These are phyloP conservation scores for Rhodotorula sp. DNA, from an alignment of 1,284 basidiomycete species.

Conservation along the genomic window DNA sequence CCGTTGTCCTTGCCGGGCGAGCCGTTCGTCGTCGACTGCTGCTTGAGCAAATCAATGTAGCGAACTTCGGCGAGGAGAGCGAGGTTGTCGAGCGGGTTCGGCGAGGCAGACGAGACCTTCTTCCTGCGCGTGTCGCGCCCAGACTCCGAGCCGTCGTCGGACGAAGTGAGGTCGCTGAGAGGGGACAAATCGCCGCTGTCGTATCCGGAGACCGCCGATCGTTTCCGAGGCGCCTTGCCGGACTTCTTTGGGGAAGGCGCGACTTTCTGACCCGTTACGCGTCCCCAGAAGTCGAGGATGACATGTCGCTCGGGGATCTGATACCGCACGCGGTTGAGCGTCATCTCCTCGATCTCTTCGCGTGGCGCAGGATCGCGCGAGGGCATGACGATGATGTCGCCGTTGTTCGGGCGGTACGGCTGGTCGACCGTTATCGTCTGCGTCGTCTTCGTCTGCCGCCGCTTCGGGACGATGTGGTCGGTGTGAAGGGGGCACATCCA, in stretches of 20 bases:
- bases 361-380: slow-evolving; percentile 55
- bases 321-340: slow-evolving; percentile 67
- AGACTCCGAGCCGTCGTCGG: slow-evolving; percentile 14
- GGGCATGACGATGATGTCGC: slow-evolving; percentile 83
- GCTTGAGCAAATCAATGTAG: slow-evolving; percentile 22
- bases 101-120: not conserved
- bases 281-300: slow-evolving; percentile 88
- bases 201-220: not conserved
- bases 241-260: slow-evolving; percentile 6
- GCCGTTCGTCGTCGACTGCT: not conserved
- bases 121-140: not conserved
- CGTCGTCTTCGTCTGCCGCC: slow-evolving; percentile 67
- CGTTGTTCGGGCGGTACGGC: slow-evolving; percentile 76
- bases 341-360: slow-evolving; percentile 52
- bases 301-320: slow-evolving; percentile 91
- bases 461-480: slow-evolving; percentile 70
- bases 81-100: slow-evolving; percentile 29
- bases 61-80: slow-evolving; percentile 36
- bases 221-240: slow-evolving; percentile 14
- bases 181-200: slow-evolving; percentile 16
- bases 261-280: slow-evolving; percentile 10
- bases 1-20: not conserved
- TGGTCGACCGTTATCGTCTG: slow-evolving; percentile 67
- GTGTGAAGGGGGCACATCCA: slow-evolving; percentile 99
- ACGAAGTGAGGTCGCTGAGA: slow-evolving; percentile 12